Conservation (phyloP, 176 grass and related monocot genomes). For the Secale cereale region DNA sequence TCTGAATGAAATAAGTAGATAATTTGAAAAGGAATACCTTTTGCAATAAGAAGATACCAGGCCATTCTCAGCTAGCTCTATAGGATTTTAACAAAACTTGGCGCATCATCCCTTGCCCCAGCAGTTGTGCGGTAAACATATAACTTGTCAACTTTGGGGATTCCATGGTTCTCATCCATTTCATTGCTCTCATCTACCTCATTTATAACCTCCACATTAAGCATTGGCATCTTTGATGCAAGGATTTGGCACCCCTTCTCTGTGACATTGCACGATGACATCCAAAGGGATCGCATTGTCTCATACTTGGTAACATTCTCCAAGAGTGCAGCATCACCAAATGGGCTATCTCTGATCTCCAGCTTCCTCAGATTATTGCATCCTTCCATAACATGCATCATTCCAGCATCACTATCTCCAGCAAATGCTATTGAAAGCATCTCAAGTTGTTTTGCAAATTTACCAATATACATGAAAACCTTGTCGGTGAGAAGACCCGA, state of each 20-base stretch:
- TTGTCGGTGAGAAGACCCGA: constrained; percentile 69
- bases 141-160: constrained; percentile 60
- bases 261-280: constrained; percentile 82
- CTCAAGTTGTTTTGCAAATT: constrained; percentile 63
- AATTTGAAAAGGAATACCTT: constrained; percentile 17
- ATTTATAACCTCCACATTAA: constrained; percentile 86
- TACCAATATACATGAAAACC: constrained; percentile 81
- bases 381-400: constrained; percentile 72
- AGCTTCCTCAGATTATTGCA: constrained; percentile 76
- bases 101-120: constrained; percentile 67
- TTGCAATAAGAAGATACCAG: constrained; percentile 21
- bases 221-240: constrained; percentile 61
- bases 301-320: constrained; percentile 68
- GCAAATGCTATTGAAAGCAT: constrained; percentile 95
- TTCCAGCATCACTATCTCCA: constrained; percentile 66
- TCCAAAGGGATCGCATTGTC: constrained; percentile 99
- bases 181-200: constrained; percentile 41
- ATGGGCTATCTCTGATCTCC: constrained; percentile 74
- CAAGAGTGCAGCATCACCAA: constrained; percentile 76
- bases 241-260: constrained; percentile 67
- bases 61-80: constrained; percentile 42
- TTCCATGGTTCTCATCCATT: constrained; percentile 38
- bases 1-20: not conserved
- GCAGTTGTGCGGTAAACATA: constrained; percentile 75
- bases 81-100: constrained; percentile 74